Percentiles rank a stretch among this genome's conserved stretches.
Conservation (phyloP, 495 filamentous ascomycete species). For the Neurospora africana region DNA sequence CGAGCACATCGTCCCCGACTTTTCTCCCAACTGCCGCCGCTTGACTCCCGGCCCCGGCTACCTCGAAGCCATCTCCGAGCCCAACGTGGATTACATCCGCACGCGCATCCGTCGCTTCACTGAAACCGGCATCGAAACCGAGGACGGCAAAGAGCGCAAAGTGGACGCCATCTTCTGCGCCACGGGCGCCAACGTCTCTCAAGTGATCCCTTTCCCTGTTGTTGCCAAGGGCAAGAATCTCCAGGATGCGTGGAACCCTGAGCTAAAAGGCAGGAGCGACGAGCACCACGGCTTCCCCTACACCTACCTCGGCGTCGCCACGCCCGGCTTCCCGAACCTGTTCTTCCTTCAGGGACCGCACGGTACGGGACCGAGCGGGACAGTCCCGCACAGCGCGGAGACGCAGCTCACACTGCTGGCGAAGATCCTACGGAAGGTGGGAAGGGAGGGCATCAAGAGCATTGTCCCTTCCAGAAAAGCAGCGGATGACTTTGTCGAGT, state of each 20-base stretch:
- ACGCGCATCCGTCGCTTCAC: constrained; percentile 48
- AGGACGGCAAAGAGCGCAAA: constrained; percentile 37
- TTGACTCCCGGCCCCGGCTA: constrained; percentile 64
- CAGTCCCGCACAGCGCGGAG: constrained; percentile 42
- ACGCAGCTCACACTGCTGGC: constrained; percentile 49
- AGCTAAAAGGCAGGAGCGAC: constrained; percentile 15
- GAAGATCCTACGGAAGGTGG: constrained; percentile 53
- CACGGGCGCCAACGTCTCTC: constrained; percentile 52
- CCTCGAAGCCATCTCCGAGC: constrained; percentile 54
- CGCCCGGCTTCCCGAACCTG: constrained; percentile 57
- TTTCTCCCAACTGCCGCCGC: constrained; percentile 56
- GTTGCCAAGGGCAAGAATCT: constrained; percentile 40
- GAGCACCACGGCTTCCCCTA: constrained; percentile 48
- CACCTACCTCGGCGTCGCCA: constrained; percentile 52
- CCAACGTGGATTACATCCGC: constrained; percentile 52
- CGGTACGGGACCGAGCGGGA: constrained; percentile 40
- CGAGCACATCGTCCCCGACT: constrained; percentile 50
- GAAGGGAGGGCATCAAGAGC: constrained; percentile 52
- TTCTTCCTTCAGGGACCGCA: constrained; percentile 51
- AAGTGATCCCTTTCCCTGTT: constrained; percentile 51
- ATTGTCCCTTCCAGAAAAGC: constrained; percentile 43
- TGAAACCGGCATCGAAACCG: constrained; percentile 43
- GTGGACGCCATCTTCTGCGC: constrained; percentile 58
- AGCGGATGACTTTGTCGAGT: constrained; percentile 52
- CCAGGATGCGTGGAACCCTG: constrained; percentile 29